Conservation (phyloP, 306 rosid species). For the Dryas octopetala region DNA sequence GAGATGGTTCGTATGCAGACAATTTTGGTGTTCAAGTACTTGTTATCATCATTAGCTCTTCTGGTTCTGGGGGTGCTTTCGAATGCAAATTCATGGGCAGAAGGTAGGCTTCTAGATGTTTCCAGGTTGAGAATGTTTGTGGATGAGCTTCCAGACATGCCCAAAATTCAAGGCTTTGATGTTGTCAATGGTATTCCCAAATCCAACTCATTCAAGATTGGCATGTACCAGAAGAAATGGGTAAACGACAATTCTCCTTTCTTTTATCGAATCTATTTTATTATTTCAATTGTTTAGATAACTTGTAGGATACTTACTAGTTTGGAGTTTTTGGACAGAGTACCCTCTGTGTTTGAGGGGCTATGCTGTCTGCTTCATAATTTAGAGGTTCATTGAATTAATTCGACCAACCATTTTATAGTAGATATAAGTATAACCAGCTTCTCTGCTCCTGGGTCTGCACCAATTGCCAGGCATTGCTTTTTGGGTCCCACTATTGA, state of each 20-base stretch:
- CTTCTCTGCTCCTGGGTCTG: no score
- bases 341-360: neutral
- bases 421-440: no score
- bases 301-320: neutral
- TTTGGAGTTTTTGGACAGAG: neutral
- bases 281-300: neutral
- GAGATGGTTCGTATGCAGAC: neutral
- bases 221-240: conserved; percentile 83
- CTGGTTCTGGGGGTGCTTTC: neutral
- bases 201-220: conserved; percentile 52
- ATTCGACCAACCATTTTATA: no score
- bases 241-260: conserved; percentile 20
- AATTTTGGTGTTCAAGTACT: neutral
- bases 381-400: no score
- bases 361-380: neutral
- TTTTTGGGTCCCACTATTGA: neutral
- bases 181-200: conserved; percentile 42
- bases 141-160: conserved; percentile 66
- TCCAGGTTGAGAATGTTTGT: conserved; percentile 62
- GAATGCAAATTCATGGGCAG: no score
- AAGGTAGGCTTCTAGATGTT: neutral
- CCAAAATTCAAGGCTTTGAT: conserved; percentile 45
- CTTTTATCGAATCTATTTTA: neutral
- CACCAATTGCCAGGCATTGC: no score
- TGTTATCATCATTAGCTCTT: neutral